phyloP scores from a whole-genome alignment of 2,329 filamentous ascomycete genomes.

The Alternaria ventricosa region DNA sequence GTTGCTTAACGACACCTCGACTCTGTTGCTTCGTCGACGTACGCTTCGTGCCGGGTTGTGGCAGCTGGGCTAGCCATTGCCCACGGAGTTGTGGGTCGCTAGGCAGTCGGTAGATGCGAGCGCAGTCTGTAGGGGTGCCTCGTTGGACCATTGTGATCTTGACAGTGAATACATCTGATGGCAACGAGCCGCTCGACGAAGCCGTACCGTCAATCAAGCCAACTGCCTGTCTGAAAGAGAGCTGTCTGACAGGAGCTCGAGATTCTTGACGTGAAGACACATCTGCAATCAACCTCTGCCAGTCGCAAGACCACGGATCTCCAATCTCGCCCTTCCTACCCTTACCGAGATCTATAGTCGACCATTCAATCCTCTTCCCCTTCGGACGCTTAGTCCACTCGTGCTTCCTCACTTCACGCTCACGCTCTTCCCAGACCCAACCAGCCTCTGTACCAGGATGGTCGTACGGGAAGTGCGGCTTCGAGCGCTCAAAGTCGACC shows the following conservation, averaged over 20 bases:
- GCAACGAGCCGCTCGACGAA: not conserved
- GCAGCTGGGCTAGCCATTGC: constrained; percentile 73
- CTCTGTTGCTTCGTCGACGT: constrained; percentile 20
- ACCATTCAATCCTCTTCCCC: constrained; percentile 79
- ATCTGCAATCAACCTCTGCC: constrained; percentile 68
- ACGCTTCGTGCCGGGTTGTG: constrained; percentile 34
- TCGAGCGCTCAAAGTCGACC: constrained; percentile 77
- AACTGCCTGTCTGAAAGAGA: constrained; percentile 40
- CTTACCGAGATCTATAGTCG: constrained; percentile 74
- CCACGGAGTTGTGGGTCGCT: constrained; percentile 62
- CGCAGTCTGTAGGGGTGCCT: constrained; percentile 73
- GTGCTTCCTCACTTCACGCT: constrained; percentile 64
- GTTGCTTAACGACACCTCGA: constrained; percentile 22
- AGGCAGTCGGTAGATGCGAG: constrained; percentile 89
- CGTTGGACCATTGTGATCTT: constrained; percentile 71
- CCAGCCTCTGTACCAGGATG: constrained; percentile 81
- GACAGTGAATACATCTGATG: constrained; percentile 61
- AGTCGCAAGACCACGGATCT: constrained; percentile 82
- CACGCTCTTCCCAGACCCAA: constrained; percentile 74
- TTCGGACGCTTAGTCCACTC: constrained; percentile 81
- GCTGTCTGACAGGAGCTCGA: constrained; percentile 31
- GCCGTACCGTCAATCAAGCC: constrained; percentile 12
- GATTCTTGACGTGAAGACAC: not conserved
- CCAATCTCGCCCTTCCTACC: constrained; percentile 83
- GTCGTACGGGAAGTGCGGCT: constrained; percentile 87